A percentile compares a stretch with the other conserved stretches of the same genome.
These are phyloP conservation scores for Pittosporum tobira DNA, from an alignment of 129 eudicot genomes.

Conservation along the genomic window DNA sequence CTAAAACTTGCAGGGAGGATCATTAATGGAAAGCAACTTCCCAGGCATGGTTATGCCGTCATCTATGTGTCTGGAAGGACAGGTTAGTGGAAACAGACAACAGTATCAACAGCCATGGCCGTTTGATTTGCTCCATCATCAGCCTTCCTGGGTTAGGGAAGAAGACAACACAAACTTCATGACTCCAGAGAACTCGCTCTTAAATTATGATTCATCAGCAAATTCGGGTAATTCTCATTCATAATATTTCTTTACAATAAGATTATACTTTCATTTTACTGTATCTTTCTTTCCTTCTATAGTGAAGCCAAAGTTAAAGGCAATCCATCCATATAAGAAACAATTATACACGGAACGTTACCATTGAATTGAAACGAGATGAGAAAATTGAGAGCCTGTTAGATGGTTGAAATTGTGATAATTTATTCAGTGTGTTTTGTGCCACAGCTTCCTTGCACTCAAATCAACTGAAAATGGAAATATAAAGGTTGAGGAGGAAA, in stretches of 20 bases:
- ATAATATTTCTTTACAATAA: not conserved
- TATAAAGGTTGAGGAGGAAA: slow-evolving; percentile 12
- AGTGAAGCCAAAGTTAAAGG: not conserved
- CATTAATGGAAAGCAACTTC: slow-evolving; percentile 46
- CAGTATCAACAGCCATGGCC: slow-evolving; percentile 54
- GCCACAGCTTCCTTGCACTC: slow-evolving; percentile 66
- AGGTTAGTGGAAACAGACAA: slow-evolving; percentile 34
- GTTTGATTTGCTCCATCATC: slow-evolving; percentile 50
- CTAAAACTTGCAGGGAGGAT: slow-evolving; percentile 39
- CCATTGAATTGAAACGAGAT: too few relatives aligned
- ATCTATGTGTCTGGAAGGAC: slow-evolving; percentile 42
- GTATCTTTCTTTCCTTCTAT: not conserved
- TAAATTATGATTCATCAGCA: slow-evolving; percentile 60
- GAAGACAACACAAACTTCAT: slow-evolving; percentile 54
- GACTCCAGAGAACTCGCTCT: slow-evolving; percentile 51
- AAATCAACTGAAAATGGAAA: slow-evolving; percentile 30
- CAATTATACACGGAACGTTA: too few relatives aligned
- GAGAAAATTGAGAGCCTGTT: not conserved
- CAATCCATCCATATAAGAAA: too few relatives aligned
- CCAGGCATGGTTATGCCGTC: slow-evolving; percentile 60
- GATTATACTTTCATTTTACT: too few relatives aligned
- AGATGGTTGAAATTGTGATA: not conserved
- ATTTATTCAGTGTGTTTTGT: slow-evolving; percentile 1
- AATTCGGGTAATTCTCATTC: slow-evolving; percentile 46
- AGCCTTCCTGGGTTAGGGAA: slow-evolving; percentile 62